Evolutionary conservation across 352 stramenopile species (phyloP).

Genomic region (Thraustochytrium sp.): DNA sequence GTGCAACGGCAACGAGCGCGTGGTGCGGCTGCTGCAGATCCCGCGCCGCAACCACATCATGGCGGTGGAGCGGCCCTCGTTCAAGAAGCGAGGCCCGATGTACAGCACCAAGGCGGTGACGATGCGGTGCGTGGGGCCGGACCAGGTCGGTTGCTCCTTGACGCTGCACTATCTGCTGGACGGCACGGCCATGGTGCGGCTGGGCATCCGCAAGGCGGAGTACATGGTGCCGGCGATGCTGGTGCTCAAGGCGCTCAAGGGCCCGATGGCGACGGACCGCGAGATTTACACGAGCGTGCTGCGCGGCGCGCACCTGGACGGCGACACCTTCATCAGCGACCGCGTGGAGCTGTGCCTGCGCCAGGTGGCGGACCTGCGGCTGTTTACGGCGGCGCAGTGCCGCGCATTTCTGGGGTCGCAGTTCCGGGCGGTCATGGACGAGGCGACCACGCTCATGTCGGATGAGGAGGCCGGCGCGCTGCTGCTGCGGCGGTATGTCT

Average conservation of each 20-base stretch:
- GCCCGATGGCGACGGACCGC: conserved; percentile 64
- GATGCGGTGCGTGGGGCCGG: conserved; percentile 83
- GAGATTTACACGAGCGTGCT: conserved; percentile 97
- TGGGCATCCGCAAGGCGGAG: conserved; percentile 98
- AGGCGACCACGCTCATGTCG: conserved; percentile 68
- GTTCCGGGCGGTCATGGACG: conserved; percentile 83
- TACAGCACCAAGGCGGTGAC: conserved; percentile 95
- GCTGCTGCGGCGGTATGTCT: conserved; percentile 53
- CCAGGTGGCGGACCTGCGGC: conserved; percentile 73
- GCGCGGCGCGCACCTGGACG: conserved; percentile 61
- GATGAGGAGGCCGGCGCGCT: conserved; percentile 81
- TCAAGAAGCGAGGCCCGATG: conserved; percentile 84
- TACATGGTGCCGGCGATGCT: conserved; percentile 95
- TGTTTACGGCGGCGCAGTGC: conserved; percentile 71
- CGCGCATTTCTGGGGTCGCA: conserved; percentile 91
- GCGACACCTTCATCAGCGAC: conserved; percentile 93
- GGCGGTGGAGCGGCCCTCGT: conserved; percentile 91
- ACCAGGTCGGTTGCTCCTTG: conserved; percentile 95
- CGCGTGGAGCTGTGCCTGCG: conserved; percentile 93
- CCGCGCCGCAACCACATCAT: conserved; percentile 98
- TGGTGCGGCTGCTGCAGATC: conserved; percentile 98
- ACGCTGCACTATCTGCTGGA: conserved; percentile 93
- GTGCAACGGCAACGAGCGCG: conserved; percentile 95
- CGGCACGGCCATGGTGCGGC: conserved; percentile 93
- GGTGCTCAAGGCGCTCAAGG: conserved; percentile 86